A percentile compares a stretch with the other conserved stretches of the same genome.
Evolutionary conservation across 768 basidiomycete genomes (phyloP).

Genomic region (Russula vinacea): DNA sequence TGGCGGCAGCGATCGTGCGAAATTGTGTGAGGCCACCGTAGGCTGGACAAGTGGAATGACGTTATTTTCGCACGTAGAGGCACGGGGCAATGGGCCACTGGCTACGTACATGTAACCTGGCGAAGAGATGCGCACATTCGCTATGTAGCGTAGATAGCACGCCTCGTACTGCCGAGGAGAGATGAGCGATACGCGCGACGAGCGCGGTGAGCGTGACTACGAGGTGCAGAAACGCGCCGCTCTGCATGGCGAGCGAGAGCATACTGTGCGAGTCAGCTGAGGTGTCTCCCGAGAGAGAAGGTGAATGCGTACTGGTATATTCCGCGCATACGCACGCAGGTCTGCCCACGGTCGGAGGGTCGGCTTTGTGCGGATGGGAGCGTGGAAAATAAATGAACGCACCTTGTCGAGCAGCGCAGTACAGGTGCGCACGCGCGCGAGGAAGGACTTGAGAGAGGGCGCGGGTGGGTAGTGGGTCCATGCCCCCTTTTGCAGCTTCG

Average conservation of each 20-base stretch:
- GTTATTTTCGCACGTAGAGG: not conserved
- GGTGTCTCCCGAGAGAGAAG: not conserved
- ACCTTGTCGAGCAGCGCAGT: conserved; percentile 49
- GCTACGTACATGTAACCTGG: conserved; percentile 20
- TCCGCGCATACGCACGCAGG: conserved; percentile 43
- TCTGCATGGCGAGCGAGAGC: conserved; percentile 61
- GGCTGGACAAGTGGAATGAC: not conserved
- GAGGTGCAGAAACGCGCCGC: conserved; percentile 69
- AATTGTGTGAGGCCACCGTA: not conserved
- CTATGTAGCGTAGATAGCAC: conserved; percentile 9
- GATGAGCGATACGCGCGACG: conserved; percentile 48
- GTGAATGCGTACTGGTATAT: conserved; percentile 48
- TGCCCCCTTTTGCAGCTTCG: conserved; percentile 52
- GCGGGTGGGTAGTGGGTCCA: conserved; percentile 61
- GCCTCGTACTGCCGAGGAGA: conserved; percentile 11
- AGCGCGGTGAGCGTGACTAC: conserved; percentile 61
- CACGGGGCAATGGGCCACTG: no score
- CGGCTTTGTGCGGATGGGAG: conserved; percentile 1
- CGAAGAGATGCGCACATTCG: conserved; percentile 13
- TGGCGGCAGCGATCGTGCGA: no score
- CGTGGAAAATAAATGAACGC: conserved; percentile 23
- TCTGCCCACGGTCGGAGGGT: conserved; percentile 37
- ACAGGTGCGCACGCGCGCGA: conserved; percentile 40
- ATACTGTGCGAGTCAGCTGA: conserved; percentile 41
- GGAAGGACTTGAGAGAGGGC: conserved; percentile 37